These are phyloP conservation scores for Dunaliella primolecta DNA, from an alignment of 139 green algal genomes.

Conservation along the genomic window DNA sequence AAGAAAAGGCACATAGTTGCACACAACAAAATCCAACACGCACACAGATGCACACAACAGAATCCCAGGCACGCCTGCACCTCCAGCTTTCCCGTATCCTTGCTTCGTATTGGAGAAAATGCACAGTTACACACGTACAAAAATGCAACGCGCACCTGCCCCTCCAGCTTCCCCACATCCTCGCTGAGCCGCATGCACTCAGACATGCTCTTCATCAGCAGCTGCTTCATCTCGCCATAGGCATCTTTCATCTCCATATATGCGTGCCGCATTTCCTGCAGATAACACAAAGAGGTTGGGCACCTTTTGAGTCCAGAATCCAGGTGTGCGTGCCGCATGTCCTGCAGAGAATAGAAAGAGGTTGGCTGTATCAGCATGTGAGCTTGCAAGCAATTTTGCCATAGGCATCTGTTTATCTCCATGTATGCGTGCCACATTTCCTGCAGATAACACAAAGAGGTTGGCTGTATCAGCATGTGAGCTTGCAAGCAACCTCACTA, in stretches of 20 bases:
- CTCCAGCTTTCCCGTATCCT: background rate
- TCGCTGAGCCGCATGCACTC: conserved; percentile 44
- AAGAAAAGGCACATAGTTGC: background rate
- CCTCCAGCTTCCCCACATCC: conserved; percentile 27
- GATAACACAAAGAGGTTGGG: background rate
- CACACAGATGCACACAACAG: background rate
- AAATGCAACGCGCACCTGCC: background rate
- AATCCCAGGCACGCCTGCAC: background rate
- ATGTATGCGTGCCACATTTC: conserved; percentile 31
- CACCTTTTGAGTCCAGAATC: too few species aligned
- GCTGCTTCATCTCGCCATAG: conserved; percentile 42
- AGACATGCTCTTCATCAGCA: conserved; percentile 47
- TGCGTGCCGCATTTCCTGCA: conserved; percentile 24
- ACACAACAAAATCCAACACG: background rate
- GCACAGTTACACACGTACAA: too few species aligned
- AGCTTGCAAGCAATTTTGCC: too few species aligned
- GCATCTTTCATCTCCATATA: conserved; percentile 44
- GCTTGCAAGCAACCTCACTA: too few species aligned
- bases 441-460: background rate
- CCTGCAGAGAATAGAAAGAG: too few species aligned
- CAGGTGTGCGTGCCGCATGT: too few species aligned
- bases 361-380: too few species aligned
- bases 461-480: too few species aligned
- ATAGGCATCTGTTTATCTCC: conserved; percentile 45
- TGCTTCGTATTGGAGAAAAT: too few species aligned